These are phyloP conservation scores for Diplocarpon rosae DNA, from an alignment of 2,329 filamentous ascomycete genomes.

Conservation along the genomic window DNA sequence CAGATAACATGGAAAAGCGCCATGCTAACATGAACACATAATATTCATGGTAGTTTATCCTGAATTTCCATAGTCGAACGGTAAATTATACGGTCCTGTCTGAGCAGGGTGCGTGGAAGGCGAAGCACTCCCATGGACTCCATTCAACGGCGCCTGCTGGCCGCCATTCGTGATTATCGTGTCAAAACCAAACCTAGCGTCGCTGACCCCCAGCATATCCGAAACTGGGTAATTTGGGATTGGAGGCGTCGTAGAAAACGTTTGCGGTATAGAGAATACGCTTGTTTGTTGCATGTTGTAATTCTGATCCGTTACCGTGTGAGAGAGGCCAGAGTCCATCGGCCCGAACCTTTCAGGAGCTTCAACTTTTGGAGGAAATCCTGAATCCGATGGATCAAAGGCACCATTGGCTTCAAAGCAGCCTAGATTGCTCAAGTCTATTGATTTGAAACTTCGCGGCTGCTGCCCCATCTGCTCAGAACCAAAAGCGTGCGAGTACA, in stretches of 20 bases:
- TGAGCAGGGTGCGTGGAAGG: conserved; percentile 22
- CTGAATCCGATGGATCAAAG: conserved; percentile 14
- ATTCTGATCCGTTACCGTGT: conserved; percentile 13
- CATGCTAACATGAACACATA: conserved; percentile 1
- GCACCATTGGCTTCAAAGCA: conserved; percentile 12
- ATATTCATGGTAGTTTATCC: conserved; percentile 8
- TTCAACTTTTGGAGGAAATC: conserved; percentile 16
- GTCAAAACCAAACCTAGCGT: conserved; percentile 17
- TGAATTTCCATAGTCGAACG: conserved; percentile 16
- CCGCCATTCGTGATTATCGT: conserved; percentile 14
- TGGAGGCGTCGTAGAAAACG: conserved; percentile 19
- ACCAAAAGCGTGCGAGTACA: conserved; percentile 15
- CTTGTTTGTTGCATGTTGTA: conserved; percentile 13
- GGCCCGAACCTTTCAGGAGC: conserved; percentile 14
- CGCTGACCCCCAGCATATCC: conserved; percentile 20
- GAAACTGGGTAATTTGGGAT: conserved; percentile 17
- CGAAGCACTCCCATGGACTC: conserved; percentile 19
- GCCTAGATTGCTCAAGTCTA: conserved; percentile 10
- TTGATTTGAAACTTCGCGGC: conserved; percentile 12
- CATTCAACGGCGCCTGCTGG: conserved; percentile 21
- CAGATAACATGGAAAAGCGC: not conserved
- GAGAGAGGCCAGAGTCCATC: conserved; percentile 13
- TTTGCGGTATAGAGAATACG: conserved; percentile 18
- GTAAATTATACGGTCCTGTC: conserved; percentile 10
- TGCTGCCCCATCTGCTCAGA: conserved; percentile 16